Percentiles rank a stretch among this genome's conserved stretches.
These are phyloP conservation scores for Tetrapisispora nanseiensis DNA, from an alignment of 805 yeast species.

Conservation along the genomic window DNA sequence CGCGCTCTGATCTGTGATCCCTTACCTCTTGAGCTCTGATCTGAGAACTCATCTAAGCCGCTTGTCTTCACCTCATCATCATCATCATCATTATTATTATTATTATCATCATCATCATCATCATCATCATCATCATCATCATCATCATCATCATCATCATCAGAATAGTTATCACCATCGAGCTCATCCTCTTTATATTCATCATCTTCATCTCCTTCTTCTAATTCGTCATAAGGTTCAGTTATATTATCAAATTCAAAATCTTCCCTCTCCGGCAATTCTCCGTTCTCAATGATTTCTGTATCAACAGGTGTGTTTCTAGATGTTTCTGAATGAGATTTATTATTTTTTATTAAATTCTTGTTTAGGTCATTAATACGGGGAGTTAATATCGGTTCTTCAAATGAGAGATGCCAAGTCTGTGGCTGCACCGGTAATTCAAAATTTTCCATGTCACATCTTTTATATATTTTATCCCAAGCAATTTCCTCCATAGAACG, in stretches of 20 bases:
- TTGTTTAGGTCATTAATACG: background rate
- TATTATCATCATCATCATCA: slow-evolving; percentile 14
- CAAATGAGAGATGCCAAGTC: slow-evolving; percentile 4
- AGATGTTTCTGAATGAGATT: slow-evolving; percentile 20
- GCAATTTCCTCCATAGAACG: slow-evolving; percentile 51
- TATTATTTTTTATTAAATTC: background rate
- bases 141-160: slow-evolving; percentile 11
- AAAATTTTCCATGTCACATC: background rate
- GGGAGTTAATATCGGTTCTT: slow-evolving; percentile 9
- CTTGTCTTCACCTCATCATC: slow-evolving; percentile 6
- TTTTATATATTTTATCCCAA: slow-evolving; percentile 18
- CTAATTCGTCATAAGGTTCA: too few species aligned
- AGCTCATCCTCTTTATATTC: slow-evolving; percentile 11
- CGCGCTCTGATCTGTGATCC: background rate
- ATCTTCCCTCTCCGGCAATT: too few species aligned
- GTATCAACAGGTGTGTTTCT: background rate
- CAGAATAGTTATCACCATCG: slow-evolving; percentile 8
- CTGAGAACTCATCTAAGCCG: background rate
- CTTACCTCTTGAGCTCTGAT: background rate
- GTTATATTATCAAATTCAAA: too few species aligned
- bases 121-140: slow-evolving; percentile 9
- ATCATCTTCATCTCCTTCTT: slow-evolving; percentile 13
- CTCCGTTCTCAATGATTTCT: background rate
- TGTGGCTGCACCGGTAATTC: slow-evolving; percentile 13
- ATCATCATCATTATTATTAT: slow-evolving; percentile 8